These are phyloP conservation scores for Sporothrix schenckii DNA, from an alignment of 2,329 filamentous ascomycete genomes.

Conservation along the genomic window DNA sequence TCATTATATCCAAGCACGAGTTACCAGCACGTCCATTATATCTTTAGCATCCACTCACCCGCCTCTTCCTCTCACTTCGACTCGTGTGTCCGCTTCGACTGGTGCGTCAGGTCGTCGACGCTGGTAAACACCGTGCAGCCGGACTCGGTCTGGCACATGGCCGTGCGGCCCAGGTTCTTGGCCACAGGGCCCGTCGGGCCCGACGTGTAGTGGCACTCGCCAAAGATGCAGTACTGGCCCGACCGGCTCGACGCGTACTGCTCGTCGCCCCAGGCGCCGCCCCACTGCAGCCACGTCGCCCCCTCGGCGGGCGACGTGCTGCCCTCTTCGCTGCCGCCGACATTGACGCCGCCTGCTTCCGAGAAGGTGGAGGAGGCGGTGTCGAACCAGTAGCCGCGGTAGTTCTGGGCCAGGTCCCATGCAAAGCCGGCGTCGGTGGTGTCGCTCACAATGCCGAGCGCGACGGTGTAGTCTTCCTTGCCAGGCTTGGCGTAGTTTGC, in stretches of 20 bases:
- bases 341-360: slow-evolving; percentile 28
- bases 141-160: slow-evolving; percentile 36
- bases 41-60: too few relatives aligned
- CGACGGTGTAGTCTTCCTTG: slow-evolving; percentile 36
- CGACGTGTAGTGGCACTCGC: slow-evolving; percentile 37
- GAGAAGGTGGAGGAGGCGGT: slow-evolving; percentile 29
- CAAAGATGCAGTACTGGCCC: slow-evolving; percentile 38
- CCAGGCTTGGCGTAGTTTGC: slow-evolving; percentile 39
- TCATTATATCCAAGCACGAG: neutral
- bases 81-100: slow-evolving; percentile 29
- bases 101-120: slow-evolving; percentile 35
- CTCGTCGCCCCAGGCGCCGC: slow-evolving; percentile 38
- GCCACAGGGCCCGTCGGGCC: slow-evolving; percentile 38
- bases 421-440: slow-evolving; percentile 36
- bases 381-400: slow-evolving; percentile 39
- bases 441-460: slow-evolving; percentile 36
- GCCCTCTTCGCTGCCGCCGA: slow-evolving; percentile 32
- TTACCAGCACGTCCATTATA: too few relatives aligned
- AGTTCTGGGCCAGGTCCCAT: slow-evolving; percentile 39
- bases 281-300: slow-evolving; percentile 36
- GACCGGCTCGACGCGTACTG: slow-evolving; percentile 33
- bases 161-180: slow-evolving; percentile 38
- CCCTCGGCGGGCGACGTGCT: slow-evolving; percentile 15
- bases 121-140: slow-evolving; percentile 34
- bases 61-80: too few relatives aligned